A percentile compares a stretch with the other conserved stretches of the same genome.
phyloP scores from a whole-genome alignment of 2,329 filamentous ascomycete genomes.

The Grosmannia serpens region DNA sequence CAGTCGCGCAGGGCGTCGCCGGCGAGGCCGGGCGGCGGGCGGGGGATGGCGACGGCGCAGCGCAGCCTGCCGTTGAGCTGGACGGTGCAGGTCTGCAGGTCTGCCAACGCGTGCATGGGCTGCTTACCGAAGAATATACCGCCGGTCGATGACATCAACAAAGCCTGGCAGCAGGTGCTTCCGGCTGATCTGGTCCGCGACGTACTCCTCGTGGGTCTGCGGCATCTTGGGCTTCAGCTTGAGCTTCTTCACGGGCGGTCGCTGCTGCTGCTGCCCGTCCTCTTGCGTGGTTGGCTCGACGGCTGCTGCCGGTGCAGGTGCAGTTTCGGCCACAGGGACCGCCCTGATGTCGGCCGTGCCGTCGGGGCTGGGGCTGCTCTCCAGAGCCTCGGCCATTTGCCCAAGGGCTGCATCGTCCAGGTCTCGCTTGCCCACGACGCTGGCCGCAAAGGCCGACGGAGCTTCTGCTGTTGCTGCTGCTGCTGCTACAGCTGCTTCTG shows the following conservation, averaged over 20 bases:
- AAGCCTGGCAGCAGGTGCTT: constrained; percentile 41
- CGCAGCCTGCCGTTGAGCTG: constrained; percentile 72
- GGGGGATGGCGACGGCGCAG: constrained; percentile 53
- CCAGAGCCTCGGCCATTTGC: constrained; percentile 14
- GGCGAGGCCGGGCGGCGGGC: constrained; percentile 30
- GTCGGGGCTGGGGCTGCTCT: constrained; percentile 16
- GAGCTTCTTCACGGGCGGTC: constrained; percentile 3
- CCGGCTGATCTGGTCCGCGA: constrained; percentile 30
- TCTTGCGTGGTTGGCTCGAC: background rate
- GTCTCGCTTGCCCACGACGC: background rate
- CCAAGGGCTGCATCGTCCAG: background rate
- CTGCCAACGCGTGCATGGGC: too few relatives aligned
- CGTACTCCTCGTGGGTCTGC: constrained; percentile 41
- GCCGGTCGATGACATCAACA: constrained; percentile 27
- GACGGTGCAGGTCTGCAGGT: constrained; percentile 50
- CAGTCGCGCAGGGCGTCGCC: constrained; percentile 42
- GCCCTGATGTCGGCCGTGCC: too few relatives aligned
- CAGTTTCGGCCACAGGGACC: too few relatives aligned
- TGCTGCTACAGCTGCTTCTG: too few relatives aligned
- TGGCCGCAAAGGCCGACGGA: background rate
- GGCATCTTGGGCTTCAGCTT: constrained; percentile 26
- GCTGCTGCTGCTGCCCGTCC: background rate
- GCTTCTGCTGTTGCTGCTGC: background rate
- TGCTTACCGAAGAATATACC: constrained; percentile 54
- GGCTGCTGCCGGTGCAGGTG: background rate